A percentile compares a stretch with the other conserved stretches of the same genome.
phyloP scores from a whole-genome alignment of 331 rosid species.

The Prunus yedoensis region DNA sequence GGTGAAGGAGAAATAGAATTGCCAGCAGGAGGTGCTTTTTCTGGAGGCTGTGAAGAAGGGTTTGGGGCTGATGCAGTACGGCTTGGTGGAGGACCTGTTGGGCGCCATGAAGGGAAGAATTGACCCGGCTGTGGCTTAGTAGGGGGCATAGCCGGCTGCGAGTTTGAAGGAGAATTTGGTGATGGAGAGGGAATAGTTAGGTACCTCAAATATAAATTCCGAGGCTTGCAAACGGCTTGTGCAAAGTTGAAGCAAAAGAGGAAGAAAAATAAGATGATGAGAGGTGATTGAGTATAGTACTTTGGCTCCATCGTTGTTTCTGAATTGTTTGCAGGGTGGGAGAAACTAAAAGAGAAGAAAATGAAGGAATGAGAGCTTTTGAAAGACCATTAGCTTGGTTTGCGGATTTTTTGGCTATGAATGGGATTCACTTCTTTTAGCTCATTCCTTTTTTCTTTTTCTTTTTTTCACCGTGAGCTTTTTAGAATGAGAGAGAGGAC shows the following conservation, averaged over 20 bases:
- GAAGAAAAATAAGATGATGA: constrained; percentile 4
- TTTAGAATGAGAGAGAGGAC: background rate
- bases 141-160: background rate
- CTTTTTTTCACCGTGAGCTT: background rate
- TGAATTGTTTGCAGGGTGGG: background rate
- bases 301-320: constrained; percentile 30
- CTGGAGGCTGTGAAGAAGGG: constrained; percentile 3
- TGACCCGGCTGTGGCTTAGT: background rate
- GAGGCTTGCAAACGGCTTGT: constrained; percentile 20
- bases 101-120: background rate
- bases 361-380: background rate
- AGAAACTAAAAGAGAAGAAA: background rate
- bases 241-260: constrained; percentile 27
- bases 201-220: background rate
- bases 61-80: background rate
- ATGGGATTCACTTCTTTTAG: background rate
- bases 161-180: background rate
- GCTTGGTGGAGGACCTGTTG: constrained; percentile 2
- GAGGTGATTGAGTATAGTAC: background rate
- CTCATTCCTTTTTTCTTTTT: background rate
- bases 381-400: background rate
- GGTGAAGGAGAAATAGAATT: background rate
- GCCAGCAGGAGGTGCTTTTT: background rate
- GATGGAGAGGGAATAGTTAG: background rate
- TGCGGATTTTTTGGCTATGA: constrained; percentile 9